Percentiles rank a stretch among this genome's conserved stretches.
Conservation (phyloP, 164 flowering plant species). For the Annona cherimola region DNA sequence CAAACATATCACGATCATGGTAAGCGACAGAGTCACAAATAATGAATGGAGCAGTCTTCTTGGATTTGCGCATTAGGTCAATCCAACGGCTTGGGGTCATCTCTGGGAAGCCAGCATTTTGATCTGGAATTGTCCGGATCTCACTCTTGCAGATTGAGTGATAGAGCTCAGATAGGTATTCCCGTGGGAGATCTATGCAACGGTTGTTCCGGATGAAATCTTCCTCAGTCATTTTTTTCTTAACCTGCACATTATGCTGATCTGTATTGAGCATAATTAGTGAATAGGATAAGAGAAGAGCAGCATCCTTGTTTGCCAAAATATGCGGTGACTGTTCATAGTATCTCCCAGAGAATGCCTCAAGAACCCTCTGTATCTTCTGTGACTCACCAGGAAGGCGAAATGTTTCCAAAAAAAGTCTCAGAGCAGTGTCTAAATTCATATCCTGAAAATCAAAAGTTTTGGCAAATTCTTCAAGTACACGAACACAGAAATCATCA, state of each 20-base stretch:
- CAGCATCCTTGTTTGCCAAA: constrained; percentile 40
- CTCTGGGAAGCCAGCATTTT: constrained; percentile 29
- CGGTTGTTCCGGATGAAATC: constrained; percentile 43
- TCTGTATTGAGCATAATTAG: constrained; percentile 46
- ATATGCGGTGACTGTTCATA: constrained; percentile 41
- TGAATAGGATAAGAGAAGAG: constrained; percentile 37
- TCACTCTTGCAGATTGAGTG: constrained; percentile 41
- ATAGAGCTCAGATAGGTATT: constrained; percentile 32
- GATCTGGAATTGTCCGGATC: constrained; percentile 31
- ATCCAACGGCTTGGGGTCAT: constrained; percentile 41
- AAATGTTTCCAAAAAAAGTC: constrained; percentile 41
- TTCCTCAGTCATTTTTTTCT: constrained; percentile 50
- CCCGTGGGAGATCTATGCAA: constrained; percentile 40
- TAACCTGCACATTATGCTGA: constrained; percentile 42
- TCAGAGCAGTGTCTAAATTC: constrained; percentile 37
- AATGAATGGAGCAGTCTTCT: constrained; percentile 33
- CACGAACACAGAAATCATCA: constrained; percentile 38
- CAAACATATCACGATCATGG: constrained; percentile 41
- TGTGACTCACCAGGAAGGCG: constrained; percentile 44
- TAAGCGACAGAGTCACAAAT: constrained; percentile 24
- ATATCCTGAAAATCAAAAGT: constrained; percentile 41
- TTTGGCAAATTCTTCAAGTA: constrained; percentile 38
- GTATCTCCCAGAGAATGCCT: constrained; percentile 46
- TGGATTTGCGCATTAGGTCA: constrained; percentile 31
- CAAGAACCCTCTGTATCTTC: constrained; percentile 40